phyloP scores from a whole-genome alignment of 345 rosid species.

The Euclidium syriacum region DNA sequence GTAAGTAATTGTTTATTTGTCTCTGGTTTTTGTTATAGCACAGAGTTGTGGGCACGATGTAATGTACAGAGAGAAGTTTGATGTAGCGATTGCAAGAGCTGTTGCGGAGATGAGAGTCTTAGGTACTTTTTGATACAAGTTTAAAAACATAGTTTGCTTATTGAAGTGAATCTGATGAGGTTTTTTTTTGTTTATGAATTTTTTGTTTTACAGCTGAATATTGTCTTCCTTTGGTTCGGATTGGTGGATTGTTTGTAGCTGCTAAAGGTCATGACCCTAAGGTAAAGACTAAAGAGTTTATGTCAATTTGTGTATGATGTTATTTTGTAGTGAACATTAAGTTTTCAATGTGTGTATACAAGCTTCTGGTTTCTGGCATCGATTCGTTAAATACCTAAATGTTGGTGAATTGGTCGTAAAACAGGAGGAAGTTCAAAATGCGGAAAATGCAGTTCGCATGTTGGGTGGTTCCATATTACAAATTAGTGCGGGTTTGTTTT shows the following conservation, averaged over 20 bases:
- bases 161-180: background rate
- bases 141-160: background rate
- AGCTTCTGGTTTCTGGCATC: background rate
- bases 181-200: conserved; percentile 10
- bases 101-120: conserved; percentile 93
- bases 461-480: conserved; percentile 73
- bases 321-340: background rate
- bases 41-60: conserved; percentile 68
- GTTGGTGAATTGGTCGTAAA: background rate
- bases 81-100: conserved; percentile 92
- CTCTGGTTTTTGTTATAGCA: conserved; percentile 33
- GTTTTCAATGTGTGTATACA: background rate
- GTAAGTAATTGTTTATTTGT: background rate
- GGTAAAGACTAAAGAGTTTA: conserved; percentile 49
- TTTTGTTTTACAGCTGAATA: conserved; percentile 91
- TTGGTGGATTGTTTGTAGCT: conserved; percentile 92
- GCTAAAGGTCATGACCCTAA: conserved; percentile 95
- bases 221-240: conserved; percentile 89
- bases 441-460: conserved; percentile 61
- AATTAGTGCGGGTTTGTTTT: conserved; percentile 47
- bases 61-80: conserved; percentile 69
- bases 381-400: background rate
- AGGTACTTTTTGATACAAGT: conserved; percentile 38
- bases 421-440: conserved; percentile 65
- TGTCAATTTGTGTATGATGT: background rate